Evolutionary conservation across 345 rosid genomes (phyloP), one percentile per base, ranked within the genome.

Genomic region (Cardiospermum halicacabum): DNA sequence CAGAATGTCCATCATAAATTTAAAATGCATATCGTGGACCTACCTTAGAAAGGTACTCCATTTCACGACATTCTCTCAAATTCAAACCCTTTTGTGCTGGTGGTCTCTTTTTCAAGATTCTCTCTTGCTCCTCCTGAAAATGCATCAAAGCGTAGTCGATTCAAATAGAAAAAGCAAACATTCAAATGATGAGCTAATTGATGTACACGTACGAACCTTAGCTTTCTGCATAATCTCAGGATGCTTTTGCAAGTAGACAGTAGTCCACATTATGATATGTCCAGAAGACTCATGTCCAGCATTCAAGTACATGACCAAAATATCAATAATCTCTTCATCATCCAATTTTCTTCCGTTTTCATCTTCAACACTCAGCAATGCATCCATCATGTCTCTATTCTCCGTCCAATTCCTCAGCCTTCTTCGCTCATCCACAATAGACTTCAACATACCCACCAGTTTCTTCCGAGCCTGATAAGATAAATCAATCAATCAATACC

Each of bases 201-300:
- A n/a, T n/a, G n/a, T n/a, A n/a, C n/a, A n/a, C n/a, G n/a, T n/a
- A n/a, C n/a, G 39, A 60, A 87, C 95, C 92, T 78, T 87, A 27
- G 96, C 96, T 67, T 82, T 86, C 32, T 72, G 64, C 4, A 85
- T 77, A 64, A 80, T 61, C 60, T 89, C 75, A 2, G 91, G 89
- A 62, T 92, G 85, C 39, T 84, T 73, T 51, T 92, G 95, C 11
- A 92, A 83, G 56, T 81, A 81, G 72, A 92, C 56, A 31, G 91
- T 76, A 2, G 96, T 83, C 96, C 96, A 87, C 89, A 89, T 92
- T 2, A 75, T 84, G 68, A 83, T 80, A 62, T 92, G 96, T 19
- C 85, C 96, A 1, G 96, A 89, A 53, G 98, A 92, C 77, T 92
- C 96, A 57, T 92, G 96, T 58, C 96, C 96, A 0, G 96, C 98